Base-by-base conservation (phyloP, 2,329 filamentous ascomycete species). In the Stemphylium vesicarium region DNA sequence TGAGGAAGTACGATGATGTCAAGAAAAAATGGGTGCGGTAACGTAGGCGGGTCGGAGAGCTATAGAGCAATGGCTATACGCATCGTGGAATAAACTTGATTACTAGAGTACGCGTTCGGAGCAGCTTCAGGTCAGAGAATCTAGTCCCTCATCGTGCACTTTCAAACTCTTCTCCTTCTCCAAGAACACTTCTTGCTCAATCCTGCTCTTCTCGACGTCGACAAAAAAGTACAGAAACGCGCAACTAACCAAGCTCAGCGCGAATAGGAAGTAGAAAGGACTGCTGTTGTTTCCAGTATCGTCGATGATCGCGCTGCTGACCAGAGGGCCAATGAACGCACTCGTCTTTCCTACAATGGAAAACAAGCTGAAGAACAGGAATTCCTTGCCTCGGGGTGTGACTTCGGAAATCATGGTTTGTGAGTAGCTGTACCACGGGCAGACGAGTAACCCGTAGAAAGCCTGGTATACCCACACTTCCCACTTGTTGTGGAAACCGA, bases 361-460 rank as follows among this genome's bases (percentile, higher is more conserved):
- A 74, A 89, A 89, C 1, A 90, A 73, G 41, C 81, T 84, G 79
- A 90, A 90, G 78, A 90, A 90, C 10, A 90, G 75, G 63, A 88
- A 89, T 61, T 89, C 88, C 64, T 88, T 85, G 33, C 87, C 87
- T 5, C 85, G 79, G 0, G 87, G 87, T 0, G 86, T 88, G 2
- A 90, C 85, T 62, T 88, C 87, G 2, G 82, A 85, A 61, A 90
- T 90, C 82, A 90, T 87, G 64, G 87, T 89, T 68, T 89, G 87
- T 0, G 82, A 85, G 72, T 90, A 90, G 42, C 84, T 85, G 71
- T 89, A 89, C 86, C 86, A 89, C 0, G 87, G 86, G 59, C 86
- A 88, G 6, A 89, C 84, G 41, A 88, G 81, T 1, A 90, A 76
- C 0, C 87, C 87, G 63, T 88, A 89, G 60, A 86, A 87, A 8